phyloP scores from a whole-genome alignment of 306 rosid species.

The Sechiopsis laciniata region DNA sequence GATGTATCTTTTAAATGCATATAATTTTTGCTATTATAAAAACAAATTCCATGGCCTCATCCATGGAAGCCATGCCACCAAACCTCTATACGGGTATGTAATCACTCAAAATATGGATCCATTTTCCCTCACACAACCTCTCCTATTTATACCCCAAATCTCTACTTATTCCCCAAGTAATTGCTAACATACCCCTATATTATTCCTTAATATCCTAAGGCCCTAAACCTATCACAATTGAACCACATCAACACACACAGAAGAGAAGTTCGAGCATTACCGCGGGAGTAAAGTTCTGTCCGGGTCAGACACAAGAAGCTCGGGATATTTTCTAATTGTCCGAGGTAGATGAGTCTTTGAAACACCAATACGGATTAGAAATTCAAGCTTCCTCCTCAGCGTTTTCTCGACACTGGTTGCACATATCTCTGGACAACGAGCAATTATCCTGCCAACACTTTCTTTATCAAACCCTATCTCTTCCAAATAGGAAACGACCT shows the following conservation, averaged over 20 bases:
- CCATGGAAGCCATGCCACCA: neutral
- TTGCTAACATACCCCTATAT: no score
- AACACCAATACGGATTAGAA: slow-evolving; percentile 55
- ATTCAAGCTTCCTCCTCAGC: slow-evolving; percentile 56
- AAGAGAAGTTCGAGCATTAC: slow-evolving; percentile 34
- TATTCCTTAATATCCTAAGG: no score
- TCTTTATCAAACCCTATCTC: slow-evolving; percentile 58
- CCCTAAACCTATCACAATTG: no score
- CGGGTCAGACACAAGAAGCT: slow-evolving; percentile 66
- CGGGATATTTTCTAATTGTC: slow-evolving; percentile 76
- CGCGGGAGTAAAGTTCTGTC: slow-evolving; percentile 59
- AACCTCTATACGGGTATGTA: no score
- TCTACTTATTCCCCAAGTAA: no score
- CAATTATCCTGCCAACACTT: slow-evolving; percentile 48
- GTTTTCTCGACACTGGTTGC: slow-evolving; percentile 60
- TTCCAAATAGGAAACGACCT: slow-evolving; percentile 68
- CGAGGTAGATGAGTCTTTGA: slow-evolving; percentile 45
- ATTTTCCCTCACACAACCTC: no score
- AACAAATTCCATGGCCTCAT: neutral
- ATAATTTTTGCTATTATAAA: neutral
- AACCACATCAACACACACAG: neutral
- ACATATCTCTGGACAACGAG: slow-evolving; percentile 80
- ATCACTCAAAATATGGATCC: no score
- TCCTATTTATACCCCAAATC: no score
- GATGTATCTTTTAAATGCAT: neutral